Evolutionary conservation across 2,329 filamentous ascomycete species (phyloP).

Genomic region (Claviceps humidiphila): DNA sequence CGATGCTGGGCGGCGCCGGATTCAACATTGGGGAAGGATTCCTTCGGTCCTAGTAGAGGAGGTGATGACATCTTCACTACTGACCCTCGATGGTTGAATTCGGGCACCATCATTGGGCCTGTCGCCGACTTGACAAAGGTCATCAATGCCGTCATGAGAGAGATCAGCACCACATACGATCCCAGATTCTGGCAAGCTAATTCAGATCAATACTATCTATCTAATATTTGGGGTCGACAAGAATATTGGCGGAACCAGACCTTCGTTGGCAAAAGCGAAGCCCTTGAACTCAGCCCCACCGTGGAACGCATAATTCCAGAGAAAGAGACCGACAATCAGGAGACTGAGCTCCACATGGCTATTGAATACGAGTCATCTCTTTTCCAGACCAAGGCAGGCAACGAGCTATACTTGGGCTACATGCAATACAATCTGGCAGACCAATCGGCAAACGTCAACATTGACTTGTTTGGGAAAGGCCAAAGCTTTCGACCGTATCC

Average conservation of each 20-base stretch:
- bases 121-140: conserved; percentile 17
- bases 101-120: conserved; percentile 31
- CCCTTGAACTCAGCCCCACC: conserved; percentile 6
- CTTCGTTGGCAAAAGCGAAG: conserved; percentile 10
- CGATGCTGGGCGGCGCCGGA: conserved; percentile 28
- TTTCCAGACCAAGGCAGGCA: conserved; percentile 26
- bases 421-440: conserved; percentile 17
- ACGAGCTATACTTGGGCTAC: conserved; percentile 21
- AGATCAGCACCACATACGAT: conserved; percentile 22
- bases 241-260: conserved; percentile 24
- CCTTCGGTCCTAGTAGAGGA: conserved; percentile 24
- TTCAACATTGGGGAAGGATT: conserved; percentile 17
- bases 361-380: conserved; percentile 28
- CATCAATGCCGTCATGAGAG: conserved; percentile 14
- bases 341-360: conserved; percentile 21
- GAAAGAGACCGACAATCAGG: conserved; percentile 9
- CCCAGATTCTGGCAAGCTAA: conserved; percentile 23
- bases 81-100: conserved; percentile 31
- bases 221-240: conserved; percentile 29
- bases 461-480: conserved; percentile 14
- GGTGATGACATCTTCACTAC: conserved; percentile 16
- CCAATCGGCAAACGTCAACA: conserved; percentile 11
- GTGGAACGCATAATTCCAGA: conserved; percentile 12
- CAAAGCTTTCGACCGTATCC: conserved; percentile 16
- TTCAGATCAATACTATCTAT: conserved; percentile 31